Percentiles rank a stretch among this genome's conserved stretches.
phyloP scores from a whole-genome alignment of 2,329 filamentous ascomycete species.

The Penicillium freii region DNA sequence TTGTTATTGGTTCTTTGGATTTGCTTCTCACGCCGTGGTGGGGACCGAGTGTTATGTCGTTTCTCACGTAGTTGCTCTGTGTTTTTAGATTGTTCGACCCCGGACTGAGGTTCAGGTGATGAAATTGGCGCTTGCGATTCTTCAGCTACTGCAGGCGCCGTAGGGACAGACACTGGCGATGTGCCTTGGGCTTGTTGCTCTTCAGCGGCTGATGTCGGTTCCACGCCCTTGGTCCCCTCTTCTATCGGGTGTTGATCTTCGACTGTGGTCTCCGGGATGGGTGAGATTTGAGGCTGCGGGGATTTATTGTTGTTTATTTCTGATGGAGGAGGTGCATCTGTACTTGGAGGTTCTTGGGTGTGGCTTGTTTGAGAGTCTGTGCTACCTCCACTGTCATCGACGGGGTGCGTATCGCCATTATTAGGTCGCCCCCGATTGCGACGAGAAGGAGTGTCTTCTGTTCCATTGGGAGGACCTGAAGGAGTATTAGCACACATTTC shows the following conservation, averaged over 20 bases:
- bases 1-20: not conserved
- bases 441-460: constrained; percentile 7
- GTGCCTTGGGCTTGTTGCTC: not conserved
- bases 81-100: not conserved
- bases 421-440: not conserved
- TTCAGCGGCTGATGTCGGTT: not conserved
- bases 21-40: not conserved
- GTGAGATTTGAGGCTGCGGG: not conserved
- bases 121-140: not conserved
- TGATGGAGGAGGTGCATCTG: constrained; percentile 1
- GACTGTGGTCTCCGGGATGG: not conserved
- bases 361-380: not conserved
- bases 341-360: not conserved
- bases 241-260: not conserved
- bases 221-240: not conserved
- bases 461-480: constrained; percentile 15
- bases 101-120: not conserved
- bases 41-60: constrained; percentile 8
- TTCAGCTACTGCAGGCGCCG: not conserved
- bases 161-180: not conserved
- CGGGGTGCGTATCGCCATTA: not conserved
- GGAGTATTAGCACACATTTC: constrained; percentile 9
- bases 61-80: not conserved
- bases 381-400: constrained; percentile 8
- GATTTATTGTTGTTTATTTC: constrained; percentile 1